Evolutionary conservation across 2,329 filamentous ascomycete species (phyloP), one percentile per base, ranked within the genome.

Genomic region (Xylariales sp.): DNA sequence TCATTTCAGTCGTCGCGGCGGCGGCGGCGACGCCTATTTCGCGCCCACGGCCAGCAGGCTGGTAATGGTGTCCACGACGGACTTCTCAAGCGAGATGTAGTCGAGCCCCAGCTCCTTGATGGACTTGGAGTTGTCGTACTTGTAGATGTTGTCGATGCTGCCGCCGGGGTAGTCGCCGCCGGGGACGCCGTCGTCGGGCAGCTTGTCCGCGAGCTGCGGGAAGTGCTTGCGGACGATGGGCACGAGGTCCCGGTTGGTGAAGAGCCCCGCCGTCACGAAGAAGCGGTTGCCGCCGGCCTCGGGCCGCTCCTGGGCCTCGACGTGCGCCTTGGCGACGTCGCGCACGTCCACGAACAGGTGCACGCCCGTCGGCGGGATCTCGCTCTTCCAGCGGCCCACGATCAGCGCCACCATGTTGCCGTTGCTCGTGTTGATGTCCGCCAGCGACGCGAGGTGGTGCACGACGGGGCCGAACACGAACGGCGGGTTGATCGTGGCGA

Each of bases 81-180:
- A 85, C 79, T 90, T 83, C 78, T 93, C 89, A 41, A 93, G 74
- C 3, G 80, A 77, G 69, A 81, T 87, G 83, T 87, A 93, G 67
- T 90, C 80, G 56, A 92, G 83, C 0, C 88, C 89, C 66, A 93
- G 77, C 54, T 90, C 72, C 74, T 88, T 83, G 32, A 84, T 85
- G 1, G 87, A 88, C 74, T 83, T 83, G 58, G 82, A 82, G 75
- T 89, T 91, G 75, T 92, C 85, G 65, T 84, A 86, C 68, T 80
- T 80, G 76, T 85, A 90, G 50, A 86, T 72, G 69, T 82, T 73
- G 3, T 78, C 78, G 12, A 46, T 8, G 56, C 62, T 68, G 58
- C 69, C 62, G 65, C 77, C 77, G 2, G 81, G 75, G 75, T 63
- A 80, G 46, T 81, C 81, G n/a, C 83, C 84, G 12, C 84, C 84